These are phyloP conservation scores for Aureobasidium sp. DNA, from an alignment of 2,329 filamentous ascomycete species.

Conservation along the genomic window DNA sequence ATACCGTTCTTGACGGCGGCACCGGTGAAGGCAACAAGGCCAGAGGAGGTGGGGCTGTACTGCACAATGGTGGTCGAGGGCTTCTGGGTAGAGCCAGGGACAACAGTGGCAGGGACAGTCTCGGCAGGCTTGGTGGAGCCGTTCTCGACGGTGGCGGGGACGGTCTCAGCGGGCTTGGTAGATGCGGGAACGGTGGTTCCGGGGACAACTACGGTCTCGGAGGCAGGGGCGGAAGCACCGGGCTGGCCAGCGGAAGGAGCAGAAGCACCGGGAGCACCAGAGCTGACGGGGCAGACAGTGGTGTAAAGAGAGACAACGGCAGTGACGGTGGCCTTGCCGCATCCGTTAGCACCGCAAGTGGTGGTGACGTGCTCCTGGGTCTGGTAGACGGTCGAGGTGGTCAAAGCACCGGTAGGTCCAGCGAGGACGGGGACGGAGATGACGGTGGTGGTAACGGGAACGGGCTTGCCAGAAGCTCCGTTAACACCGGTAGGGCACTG, in stretches of 20 bases:
- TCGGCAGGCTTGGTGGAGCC: neutral
- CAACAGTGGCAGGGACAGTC: neutral
- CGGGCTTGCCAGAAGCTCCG: neutral
- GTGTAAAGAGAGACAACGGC: slow-evolving; percentile 9
- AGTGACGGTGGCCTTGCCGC: slow-evolving; percentile 9
- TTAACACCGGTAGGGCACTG: neutral
- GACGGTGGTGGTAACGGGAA: neutral
- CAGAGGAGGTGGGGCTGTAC: neutral
- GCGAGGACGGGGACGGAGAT: neutral
- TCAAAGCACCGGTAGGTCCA: neutral
- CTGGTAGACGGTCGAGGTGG: slow-evolving; percentile 1
- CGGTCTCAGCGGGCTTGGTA: neutral
- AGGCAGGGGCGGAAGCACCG: neutral
- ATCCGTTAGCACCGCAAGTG: slow-evolving; percentile 4
- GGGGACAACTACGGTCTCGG: neutral
- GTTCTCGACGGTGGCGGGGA: neutral
- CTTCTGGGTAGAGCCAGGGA: neutral
- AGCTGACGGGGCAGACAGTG: slow-evolving; percentile 10
- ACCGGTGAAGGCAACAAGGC: slow-evolving; percentile 1
- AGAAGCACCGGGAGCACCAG: neutral
- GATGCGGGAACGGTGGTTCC: neutral
- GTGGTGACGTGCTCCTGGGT: neutral
- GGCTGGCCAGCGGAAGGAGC: neutral
- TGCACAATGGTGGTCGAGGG: neutral
- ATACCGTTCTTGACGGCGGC: slow-evolving; percentile 10